Evolutionary conservation across 768 basidiomycete species (phyloP).

Genomic region (Pleurotus giganteus): DNA sequence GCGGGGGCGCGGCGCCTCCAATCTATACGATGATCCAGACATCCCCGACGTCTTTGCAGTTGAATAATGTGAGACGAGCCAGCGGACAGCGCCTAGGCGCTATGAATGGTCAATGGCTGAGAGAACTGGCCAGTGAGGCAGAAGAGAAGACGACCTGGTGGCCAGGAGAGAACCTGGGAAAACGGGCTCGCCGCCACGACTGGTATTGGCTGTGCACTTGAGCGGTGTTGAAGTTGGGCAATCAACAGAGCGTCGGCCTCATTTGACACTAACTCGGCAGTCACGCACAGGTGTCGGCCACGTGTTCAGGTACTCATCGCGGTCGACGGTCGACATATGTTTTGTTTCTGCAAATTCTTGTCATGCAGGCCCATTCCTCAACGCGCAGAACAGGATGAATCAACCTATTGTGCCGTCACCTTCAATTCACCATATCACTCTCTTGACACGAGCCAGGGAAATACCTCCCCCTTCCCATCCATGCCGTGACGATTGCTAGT

Average conservation of each 20-base stretch:
- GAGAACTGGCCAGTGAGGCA: not conserved
- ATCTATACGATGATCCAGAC: conserved; percentile 62
- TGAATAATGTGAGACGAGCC: no score
- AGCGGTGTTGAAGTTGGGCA: conserved; percentile 4
- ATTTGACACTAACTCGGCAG: not conserved
- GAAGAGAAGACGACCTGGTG: not conserved
- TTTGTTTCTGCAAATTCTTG: not conserved
- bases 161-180: not conserved
- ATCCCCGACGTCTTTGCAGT: conserved; percentile 26
- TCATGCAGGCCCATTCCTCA: no score
- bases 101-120: not conserved
- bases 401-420: no score
- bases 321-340: not conserved
- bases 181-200: not conserved
- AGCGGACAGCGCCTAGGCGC: not conserved
- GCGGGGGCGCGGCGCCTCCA: conserved; percentile 62
- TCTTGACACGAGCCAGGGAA: not conserved
- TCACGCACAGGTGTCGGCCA: not conserved
- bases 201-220: conserved; percentile 6
- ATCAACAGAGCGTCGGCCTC: conserved; percentile 4
- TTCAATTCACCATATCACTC: not conserved
- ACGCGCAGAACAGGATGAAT: no score
- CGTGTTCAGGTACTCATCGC: conserved; percentile 3
- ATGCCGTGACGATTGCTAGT: not conserved
- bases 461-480: not conserved